Evolutionary conservation across 2,329 filamentous ascomycete species (phyloP), one percentile per base, ranked within the genome.

Genomic region (Chrysoporthe puriensis): DNA sequence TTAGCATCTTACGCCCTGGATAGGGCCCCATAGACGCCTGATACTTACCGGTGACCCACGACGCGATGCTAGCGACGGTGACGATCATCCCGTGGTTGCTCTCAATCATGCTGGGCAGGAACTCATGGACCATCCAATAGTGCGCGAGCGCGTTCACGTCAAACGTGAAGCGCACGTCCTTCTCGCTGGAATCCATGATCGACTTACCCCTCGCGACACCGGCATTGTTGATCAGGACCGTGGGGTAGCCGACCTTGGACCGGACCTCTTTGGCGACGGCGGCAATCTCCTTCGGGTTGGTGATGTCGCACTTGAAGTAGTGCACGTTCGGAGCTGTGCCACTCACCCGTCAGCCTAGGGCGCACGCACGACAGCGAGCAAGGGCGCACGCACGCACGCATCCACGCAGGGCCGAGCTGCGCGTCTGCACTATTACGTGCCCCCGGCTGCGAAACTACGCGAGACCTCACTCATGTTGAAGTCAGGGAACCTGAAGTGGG

Each of bases 151-250:
- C 81, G 78, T 93, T 94, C 72, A 93, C 88, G 68, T 89, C 88
- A 76, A 93, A 92, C 63, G 89, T 91, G 73, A 89, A 86, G 48
- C 86, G 85, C 70, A 91, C 82, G 71, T 89, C 85, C 26, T 80
- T 80, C 63, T 89, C 85, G 1, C 83, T 83, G 32, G 83, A 77
- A 40, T 85, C 82, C 59, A 93, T 82, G 70, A 94, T 84, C 5
- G 83, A 84, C 71, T 87, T 86, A 69, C 88, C 88, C 66, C 84
- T 84, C 18, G 82, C 85, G 40, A 90, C 84, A 69, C 90, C 90
- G 9, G 90, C 90, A 74, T 92, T 92, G 80, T 91, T 91, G 79
- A 92, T 89, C 4, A 93, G 81, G 69, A 93, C 81, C 0, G 90
- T 92, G 0, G 90, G 91, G 61, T 86, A 74, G 66, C 90, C 90